phyloP scores from a whole-genome alignment of 164 flowering plant species.

The Platanus orientalis region DNA sequence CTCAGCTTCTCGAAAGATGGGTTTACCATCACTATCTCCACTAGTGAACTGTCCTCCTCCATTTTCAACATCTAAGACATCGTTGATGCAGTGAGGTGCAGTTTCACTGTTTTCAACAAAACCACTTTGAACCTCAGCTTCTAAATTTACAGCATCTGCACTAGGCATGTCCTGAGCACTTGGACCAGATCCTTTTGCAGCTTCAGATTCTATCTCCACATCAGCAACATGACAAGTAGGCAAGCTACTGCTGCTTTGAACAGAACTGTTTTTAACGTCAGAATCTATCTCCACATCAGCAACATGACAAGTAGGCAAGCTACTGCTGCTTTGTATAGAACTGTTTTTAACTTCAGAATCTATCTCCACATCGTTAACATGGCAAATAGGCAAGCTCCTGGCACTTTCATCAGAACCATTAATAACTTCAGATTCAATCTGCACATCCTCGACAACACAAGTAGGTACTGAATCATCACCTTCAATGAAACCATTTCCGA shows the following conservation, averaged over 20 bases:
- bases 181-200: not conserved
- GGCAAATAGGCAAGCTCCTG: not conserved
- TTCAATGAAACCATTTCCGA: not conserved
- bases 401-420: not conserved
- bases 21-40: constrained; percentile 10
- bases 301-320: constrained; percentile 1
- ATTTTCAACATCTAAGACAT: constrained; percentile 17
- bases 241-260: not conserved
- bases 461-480: not conserved
- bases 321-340: not conserved
- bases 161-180: not conserved
- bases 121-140: not conserved
- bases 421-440: not conserved
- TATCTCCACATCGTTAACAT: constrained; percentile 10
- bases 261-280: not conserved
- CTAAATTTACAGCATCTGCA: not conserved
- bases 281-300: constrained; percentile 10
- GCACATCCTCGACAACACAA: constrained; percentile 9
- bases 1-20: constrained; percentile 8
- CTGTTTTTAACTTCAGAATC: not conserved
- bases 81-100: constrained; percentile 1
- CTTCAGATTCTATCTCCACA: constrained; percentile 14
- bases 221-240: constrained; percentile 9
- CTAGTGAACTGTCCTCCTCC: constrained; percentile 2
- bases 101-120: constrained; percentile 11